Percentiles rank a stretch among this genome's conserved stretches.
Conservation (phyloP, 2,329 filamentous ascomycete genomes). For the Lecanicillium sp. region DNA sequence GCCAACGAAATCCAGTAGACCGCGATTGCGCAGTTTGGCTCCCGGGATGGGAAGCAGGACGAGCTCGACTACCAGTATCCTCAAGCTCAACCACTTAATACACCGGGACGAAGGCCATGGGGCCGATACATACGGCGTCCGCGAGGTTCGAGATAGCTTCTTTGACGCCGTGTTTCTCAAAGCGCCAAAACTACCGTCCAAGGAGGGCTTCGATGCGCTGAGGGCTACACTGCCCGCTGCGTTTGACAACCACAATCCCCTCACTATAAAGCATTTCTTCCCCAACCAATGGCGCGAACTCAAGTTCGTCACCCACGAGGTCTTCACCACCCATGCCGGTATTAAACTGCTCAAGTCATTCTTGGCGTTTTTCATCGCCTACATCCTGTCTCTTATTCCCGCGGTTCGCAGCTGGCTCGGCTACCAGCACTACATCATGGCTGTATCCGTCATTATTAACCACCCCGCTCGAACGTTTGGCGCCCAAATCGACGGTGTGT, state of each 20-base stretch:
- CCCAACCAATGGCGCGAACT: constrained; percentile 42
- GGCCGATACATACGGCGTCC: constrained; percentile 36
- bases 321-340: constrained; percentile 44
- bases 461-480: constrained; percentile 51
- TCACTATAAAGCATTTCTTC: constrained; percentile 41
- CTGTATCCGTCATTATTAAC: constrained; percentile 51
- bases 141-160: constrained; percentile 40
- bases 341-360: constrained; percentile 48
- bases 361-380: constrained; percentile 50
- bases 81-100: constrained; percentile 29
- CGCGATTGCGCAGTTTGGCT: neutral
- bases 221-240: constrained; percentile 39
- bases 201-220: constrained; percentile 33
- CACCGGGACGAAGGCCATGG: constrained; percentile 29
- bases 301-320: constrained; percentile 30
- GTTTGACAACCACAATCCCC: constrained; percentile 40
- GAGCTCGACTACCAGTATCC: constrained; percentile 26
- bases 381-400: constrained; percentile 49
- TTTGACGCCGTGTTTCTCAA: constrained; percentile 44
- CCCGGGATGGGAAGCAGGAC: constrained; percentile 18
- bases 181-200: constrained; percentile 31
- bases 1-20: neutral
- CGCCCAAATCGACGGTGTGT: constrained; percentile 49
- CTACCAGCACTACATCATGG: constrained; percentile 49
- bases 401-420: constrained; percentile 44